Evolutionary conservation across 1,284 basidiomycete genomes (phyloP).

Genomic region (Boletus smithii): DNA sequence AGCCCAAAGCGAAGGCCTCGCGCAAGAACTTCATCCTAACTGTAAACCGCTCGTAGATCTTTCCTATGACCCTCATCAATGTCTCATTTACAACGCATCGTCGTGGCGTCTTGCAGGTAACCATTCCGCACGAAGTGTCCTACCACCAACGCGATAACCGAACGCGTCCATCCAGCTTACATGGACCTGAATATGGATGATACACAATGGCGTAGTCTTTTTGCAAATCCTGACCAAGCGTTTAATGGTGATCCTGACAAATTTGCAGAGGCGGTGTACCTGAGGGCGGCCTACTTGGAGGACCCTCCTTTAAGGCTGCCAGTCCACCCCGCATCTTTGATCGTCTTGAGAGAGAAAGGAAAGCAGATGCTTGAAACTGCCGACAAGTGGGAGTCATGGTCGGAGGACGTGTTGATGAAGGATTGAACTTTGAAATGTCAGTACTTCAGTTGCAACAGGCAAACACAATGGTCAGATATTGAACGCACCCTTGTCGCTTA

Average conservation of each 20-base stretch:
- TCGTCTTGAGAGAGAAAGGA: slow-evolving; percentile 10
- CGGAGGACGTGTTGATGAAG: slow-evolving; percentile 21
- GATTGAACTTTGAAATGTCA: background rate
- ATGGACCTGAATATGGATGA: slow-evolving; percentile 1
- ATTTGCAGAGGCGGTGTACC: slow-evolving; percentile 16
- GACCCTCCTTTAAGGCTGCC: slow-evolving; percentile 30
- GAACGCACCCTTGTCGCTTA: too few species aligned
- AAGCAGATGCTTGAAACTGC: slow-evolving; percentile 16
- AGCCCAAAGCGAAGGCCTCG: slow-evolving; percentile 18
- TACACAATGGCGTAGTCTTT: background rate
- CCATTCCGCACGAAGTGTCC: slow-evolving; percentile 19
- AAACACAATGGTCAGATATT: too few species aligned
- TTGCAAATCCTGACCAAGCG: background rate
- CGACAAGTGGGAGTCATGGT: slow-evolving; percentile 29
- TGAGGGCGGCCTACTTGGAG: slow-evolving; percentile 14
- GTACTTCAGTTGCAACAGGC: too few species aligned
- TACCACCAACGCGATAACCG: background rate
- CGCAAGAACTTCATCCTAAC: slow-evolving; percentile 15
- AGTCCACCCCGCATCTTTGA: slow-evolving; percentile 19
- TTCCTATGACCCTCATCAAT: background rate
- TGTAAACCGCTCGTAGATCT: slow-evolving; percentile 26
- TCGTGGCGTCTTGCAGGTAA: slow-evolving; percentile 12
- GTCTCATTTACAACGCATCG: background rate
- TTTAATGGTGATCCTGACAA: slow-evolving; percentile 22
- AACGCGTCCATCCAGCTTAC: slow-evolving; percentile 22